phyloP scores from a whole-genome alignment of 2,329 filamentous ascomycete species.

The Xylaria sp. region DNA sequence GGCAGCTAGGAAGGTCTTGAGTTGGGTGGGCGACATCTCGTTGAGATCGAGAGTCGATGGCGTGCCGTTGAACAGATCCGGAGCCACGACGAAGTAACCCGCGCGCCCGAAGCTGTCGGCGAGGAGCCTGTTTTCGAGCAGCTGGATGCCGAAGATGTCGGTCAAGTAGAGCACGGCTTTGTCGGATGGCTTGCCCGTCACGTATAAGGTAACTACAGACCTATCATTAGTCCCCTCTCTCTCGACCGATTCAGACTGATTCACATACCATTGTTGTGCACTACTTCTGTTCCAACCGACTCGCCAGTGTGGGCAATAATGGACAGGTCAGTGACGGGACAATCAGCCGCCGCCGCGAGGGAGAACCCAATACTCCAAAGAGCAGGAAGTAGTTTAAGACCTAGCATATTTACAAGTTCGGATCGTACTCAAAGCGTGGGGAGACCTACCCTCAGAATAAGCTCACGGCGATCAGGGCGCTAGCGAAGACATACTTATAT shows the following conservation, averaged over 20 bases:
- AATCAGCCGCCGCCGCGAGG: conserved; percentile 32
- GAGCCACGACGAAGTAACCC: conserved; percentile 51
- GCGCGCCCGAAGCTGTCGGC: conserved; percentile 54
- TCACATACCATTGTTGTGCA: conserved; percentile 46
- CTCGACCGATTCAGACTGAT: neutral
- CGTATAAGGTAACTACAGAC: conserved; percentile 49
- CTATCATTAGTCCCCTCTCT: conserved; percentile 17
- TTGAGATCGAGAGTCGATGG: conserved; percentile 50
- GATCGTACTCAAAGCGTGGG: neutral
- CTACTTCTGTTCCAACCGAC: conserved; percentile 47
- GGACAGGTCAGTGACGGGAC: conserved; percentile 44
- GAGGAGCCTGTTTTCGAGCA: conserved; percentile 49
- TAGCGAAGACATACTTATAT: conserved; percentile 12
- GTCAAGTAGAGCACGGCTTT: conserved; percentile 50
- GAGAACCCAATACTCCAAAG: conserved; percentile 40
- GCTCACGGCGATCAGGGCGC: neutral
- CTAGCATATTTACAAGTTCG: conserved; percentile 39
- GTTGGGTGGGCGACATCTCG: conserved; percentile 44
- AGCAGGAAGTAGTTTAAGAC: conserved; percentile 37
- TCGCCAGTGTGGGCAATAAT: conserved; percentile 47
- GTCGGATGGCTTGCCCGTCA: conserved; percentile 46
- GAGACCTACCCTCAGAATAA: neutral
- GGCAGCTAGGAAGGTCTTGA: conserved; percentile 47
- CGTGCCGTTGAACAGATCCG: conserved; percentile 51
- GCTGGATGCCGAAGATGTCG: conserved; percentile 51